Base-by-base conservation (phyloP, 345 rosid genomes). In the Dovyalis caffra region DNA sequence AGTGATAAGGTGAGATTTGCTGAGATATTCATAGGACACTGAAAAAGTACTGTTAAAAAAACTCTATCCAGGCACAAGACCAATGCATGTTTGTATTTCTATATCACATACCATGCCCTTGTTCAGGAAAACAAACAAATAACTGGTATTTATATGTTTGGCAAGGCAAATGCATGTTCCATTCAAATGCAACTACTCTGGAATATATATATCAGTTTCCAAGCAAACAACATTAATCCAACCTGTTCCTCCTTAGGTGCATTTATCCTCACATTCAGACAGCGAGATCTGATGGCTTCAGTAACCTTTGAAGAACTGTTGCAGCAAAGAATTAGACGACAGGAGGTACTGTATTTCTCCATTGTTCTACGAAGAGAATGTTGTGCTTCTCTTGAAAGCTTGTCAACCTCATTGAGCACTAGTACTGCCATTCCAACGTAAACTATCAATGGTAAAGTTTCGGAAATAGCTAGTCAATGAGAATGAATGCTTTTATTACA, bases 351-450 rank as follows among this genome's bases (percentile, higher is more conserved):
- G 68, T 93, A 95, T 68, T 95, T 95, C 90, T 95, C 99, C 98
- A 95, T 95, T 58, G 99, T 93, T 86, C 98, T 88, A 69, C 99
- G 92, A 31, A 93, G 93, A 79, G 99, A 90, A 88, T 93, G 97
- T 8, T 95, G 99, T 31, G 99, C 99, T 85, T 93, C 98, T 87
- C 99, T 88, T 68, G 97, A 95, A 68, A 95, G 99, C 85, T 90
- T 95, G 95, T 93, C 97, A 71, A 93, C 99, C 83, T 95, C 99
- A 85, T 95, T 93, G 78, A 95, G 90, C 78, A 95, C 97, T 65
- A 93, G 77, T 69, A 95, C 99, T 95, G 86, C 66, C 75, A 80
- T 72, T 47, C 26, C 69, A 79, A 76, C 51, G 31, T 11, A 49
- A 76, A 45, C 63, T 32, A 69, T 60, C 69, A 77, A 76, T n/a